Conservation (phyloP, 176 grass and related monocot genomes). For the Musa beccarii region DNA sequence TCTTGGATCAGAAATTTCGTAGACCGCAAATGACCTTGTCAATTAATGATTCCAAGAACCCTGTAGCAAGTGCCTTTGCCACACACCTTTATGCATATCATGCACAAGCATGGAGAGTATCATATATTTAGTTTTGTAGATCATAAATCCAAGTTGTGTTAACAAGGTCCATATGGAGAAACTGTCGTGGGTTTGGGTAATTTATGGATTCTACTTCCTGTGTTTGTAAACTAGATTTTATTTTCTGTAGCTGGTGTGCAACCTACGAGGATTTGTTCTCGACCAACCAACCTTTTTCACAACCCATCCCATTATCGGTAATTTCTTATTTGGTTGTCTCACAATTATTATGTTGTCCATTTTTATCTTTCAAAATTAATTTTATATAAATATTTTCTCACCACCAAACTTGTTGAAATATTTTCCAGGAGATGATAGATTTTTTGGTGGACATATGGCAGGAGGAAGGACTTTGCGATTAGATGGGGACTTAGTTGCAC, state of each 20-base stretch:
- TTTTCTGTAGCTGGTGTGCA: constrained; percentile 52
- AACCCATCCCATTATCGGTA: constrained; percentile 73
- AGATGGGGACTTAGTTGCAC: constrained; percentile 11
- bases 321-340: constrained; percentile 15
- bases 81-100: too few relatives aligned
- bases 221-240: background rate
- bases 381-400: too few relatives aligned
- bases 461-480: constrained; percentile 72
- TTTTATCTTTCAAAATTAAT: background rate
- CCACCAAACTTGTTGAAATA: constrained; percentile 1
- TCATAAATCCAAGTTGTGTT: too few relatives aligned
- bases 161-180: too few relatives aligned
- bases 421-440: constrained; percentile 76
- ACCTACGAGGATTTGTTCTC: constrained; percentile 77
- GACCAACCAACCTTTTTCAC: constrained; percentile 43
- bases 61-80: too few relatives aligned
- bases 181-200: background rate
- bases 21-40: too few relatives aligned
- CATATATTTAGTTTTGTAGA: too few relatives aligned
- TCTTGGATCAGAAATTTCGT: too few relatives aligned
- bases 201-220: constrained; percentile 5
- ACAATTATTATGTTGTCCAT: background rate
- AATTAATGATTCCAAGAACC: too few relatives aligned
- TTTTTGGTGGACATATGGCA: constrained; percentile 84
- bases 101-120: too few relatives aligned